phyloP scores from a whole-genome alignment of 208 protist species.

The Acanthamoeba castellanii region DNA sequence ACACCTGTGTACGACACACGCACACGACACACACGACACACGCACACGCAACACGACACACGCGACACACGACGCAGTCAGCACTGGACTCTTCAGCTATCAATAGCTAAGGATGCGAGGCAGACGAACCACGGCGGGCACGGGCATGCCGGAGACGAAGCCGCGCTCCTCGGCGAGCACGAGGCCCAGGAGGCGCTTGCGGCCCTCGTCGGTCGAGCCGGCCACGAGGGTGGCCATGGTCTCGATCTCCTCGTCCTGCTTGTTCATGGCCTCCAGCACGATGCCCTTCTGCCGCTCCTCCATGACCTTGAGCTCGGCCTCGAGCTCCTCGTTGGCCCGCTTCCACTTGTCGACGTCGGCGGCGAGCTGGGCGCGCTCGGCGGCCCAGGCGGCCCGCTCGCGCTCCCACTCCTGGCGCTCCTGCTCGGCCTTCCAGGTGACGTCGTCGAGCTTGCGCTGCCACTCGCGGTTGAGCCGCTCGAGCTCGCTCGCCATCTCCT shows the following conservation, averaged over 20 bases:
- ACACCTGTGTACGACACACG: not conserved
- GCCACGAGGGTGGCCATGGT: conserved; percentile 58
- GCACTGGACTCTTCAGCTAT: no score
- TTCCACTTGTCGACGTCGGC: conserved; percentile 4
- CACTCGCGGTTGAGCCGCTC: not conserved
- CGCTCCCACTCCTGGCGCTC: conserved; percentile 52
- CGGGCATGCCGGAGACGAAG: conserved; percentile 65
- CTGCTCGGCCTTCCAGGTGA: conserved; percentile 30
- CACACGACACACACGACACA: no score
- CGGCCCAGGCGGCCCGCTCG: conserved; percentile 1
- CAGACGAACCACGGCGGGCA: conserved; percentile 21
- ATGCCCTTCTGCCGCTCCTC: conserved; percentile 49
- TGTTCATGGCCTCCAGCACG: conserved; percentile 36
- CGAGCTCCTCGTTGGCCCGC: conserved; percentile 34
- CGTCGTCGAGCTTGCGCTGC: conserved; percentile 30
- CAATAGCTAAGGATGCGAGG: not conserved
- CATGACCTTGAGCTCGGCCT: conserved; percentile 62
- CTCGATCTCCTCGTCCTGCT: conserved; percentile 62
- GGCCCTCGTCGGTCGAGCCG: conserved; percentile 44
- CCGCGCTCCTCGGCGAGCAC: conserved; percentile 62
- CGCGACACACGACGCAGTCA: no score
- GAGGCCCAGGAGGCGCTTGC: conserved; percentile 41
- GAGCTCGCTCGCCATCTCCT: not conserved
- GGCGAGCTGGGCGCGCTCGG: not conserved
- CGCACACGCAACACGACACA: not conserved